Evolutionary conservation across 768 basidiomycete genomes (phyloP).

Genomic region (Leccinum rimulosum): DNA sequence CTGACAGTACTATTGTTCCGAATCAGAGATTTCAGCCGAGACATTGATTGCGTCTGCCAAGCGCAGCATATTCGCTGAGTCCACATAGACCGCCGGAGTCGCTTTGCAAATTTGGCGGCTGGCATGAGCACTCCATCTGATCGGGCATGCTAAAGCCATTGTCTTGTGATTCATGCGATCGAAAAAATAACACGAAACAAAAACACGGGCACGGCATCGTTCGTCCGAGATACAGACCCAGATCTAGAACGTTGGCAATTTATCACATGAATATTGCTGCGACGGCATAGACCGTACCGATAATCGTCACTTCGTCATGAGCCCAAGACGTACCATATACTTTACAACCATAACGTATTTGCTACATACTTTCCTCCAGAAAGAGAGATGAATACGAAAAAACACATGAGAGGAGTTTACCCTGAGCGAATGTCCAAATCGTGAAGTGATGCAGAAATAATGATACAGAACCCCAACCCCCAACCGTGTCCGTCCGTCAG

Average conservation of each 20-base stretch:
- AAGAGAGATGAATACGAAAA: slow-evolving; percentile 20
- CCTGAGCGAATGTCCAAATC: slow-evolving; percentile 18
- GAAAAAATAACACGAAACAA: not conserved
- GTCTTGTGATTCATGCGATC: not conserved
- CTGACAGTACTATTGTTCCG: not conserved
- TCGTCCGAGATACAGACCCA: not conserved
- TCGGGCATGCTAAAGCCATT: slow-evolving; percentile 6
- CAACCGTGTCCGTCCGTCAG: slow-evolving; percentile 2
- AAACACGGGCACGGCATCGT: not conserved
- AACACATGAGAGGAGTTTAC: slow-evolving; percentile 15
- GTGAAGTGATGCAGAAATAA: slow-evolving; percentile 33
- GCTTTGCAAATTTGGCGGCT: slow-evolving; percentile 4
- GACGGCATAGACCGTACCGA: not conserved
- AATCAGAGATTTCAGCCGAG: slow-evolving; percentile 21
- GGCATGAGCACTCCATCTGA: slow-evolving; percentile 10
- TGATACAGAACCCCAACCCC: slow-evolving; percentile 30
- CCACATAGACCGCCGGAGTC: slow-evolving; percentile 6
- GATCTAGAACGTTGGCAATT: not conserved
- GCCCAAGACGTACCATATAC: slow-evolving; percentile 26
- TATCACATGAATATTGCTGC: not conserved
- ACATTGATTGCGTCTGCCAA: slow-evolving; percentile 5
- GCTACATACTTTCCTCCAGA: slow-evolving; percentile 28
- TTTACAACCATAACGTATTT: slow-evolving; percentile 37
- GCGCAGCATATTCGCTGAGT: slow-evolving; percentile 15
- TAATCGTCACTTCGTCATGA: not conserved